These are phyloP conservation scores for Verbascum thapsus DNA, from an alignment of 257 asterid genomes.

Conservation along the genomic window DNA sequence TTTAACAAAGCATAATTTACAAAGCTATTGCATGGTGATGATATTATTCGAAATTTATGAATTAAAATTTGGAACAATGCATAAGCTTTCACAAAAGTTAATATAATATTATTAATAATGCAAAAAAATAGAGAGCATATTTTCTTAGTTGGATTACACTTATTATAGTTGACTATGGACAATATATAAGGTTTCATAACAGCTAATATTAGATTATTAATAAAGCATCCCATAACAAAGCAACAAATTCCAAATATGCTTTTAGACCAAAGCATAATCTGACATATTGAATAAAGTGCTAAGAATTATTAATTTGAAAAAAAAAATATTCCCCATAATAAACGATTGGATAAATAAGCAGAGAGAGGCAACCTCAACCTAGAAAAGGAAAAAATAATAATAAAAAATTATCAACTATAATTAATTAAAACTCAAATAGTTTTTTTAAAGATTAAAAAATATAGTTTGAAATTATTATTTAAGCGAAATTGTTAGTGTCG, in stretches of 20 bases:
- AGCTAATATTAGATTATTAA: conserved; percentile 5
- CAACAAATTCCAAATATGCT: conserved; percentile 21
- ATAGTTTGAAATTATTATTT: no score
- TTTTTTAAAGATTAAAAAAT: no score
- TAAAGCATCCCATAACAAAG: conserved; percentile 29
- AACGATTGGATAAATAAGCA: no score
- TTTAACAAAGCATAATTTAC: neutral
- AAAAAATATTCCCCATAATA: no score
- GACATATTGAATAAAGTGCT: conserved; percentile 6
- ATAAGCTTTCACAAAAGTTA: neutral
- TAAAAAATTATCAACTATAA: no score
- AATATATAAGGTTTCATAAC: neutral
- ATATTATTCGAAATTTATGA: neutral
- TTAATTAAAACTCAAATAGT: no score
- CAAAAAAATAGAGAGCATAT: conserved; percentile 24
- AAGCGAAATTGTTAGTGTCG: no score
- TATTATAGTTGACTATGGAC: conserved; percentile 25
- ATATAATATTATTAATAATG: conserved; percentile 15
- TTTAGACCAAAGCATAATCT: neutral
- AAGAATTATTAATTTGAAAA: no score
- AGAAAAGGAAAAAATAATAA: no score
- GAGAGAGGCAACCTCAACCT: no score
- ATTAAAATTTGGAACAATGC: conserved; percentile 8
- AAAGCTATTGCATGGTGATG: no score
- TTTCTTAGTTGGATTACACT: conserved; percentile 48